Evolutionary conservation across 2,329 filamentous ascomycete species (phyloP).

Genomic region (Pyrenophora teres): DNA sequence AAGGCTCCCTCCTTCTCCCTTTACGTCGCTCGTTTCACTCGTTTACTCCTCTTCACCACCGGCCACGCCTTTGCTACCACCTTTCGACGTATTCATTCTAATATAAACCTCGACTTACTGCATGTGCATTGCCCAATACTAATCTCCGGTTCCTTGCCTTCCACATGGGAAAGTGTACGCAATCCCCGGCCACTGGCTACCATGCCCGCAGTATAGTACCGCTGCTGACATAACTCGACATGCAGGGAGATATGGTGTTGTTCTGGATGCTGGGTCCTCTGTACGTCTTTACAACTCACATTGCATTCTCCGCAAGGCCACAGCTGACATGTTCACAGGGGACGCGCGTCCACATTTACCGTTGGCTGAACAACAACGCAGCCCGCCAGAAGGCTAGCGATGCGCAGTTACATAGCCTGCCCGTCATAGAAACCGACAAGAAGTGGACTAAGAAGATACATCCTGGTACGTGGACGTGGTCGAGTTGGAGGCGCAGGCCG

Average conservation of each 20-base stretch:
- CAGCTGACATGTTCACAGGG: conserved; percentile 56
- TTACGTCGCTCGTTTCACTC: conserved; percentile 36
- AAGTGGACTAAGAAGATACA: conserved; percentile 92
- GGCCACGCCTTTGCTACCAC: conserved; percentile 11
- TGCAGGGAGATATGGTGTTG: conserved; percentile 79
- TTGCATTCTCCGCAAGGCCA: neutral
- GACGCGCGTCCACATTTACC: conserved; percentile 91
- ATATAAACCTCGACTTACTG: conserved; percentile 20
- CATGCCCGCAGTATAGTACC: conserved; percentile 5
- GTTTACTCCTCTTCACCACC: conserved; percentile 4
- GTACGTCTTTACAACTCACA: conserved; percentile 47
- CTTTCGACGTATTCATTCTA: conserved; percentile 5
- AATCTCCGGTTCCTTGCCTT: conserved; percentile 24
- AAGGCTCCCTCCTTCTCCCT: conserved; percentile 2
- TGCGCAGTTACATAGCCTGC: conserved; percentile 69
- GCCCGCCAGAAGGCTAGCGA: conserved; percentile 65
- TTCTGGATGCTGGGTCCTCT: conserved; percentile 96
- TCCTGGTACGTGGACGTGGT: conserved; percentile 62
- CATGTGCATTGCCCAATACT: conserved; percentile 31
- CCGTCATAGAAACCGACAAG: conserved; percentile 80
- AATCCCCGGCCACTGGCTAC: conserved; percentile 17
- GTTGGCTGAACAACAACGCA: conserved; percentile 79
- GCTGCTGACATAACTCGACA: conserved; percentile 30
- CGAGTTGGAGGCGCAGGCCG: neutral
- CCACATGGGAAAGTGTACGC: conserved; percentile 51